Conservation (phyloP, 1,284 basidiomycete genomes). For the Anthracocystis walkeri region DNA sequence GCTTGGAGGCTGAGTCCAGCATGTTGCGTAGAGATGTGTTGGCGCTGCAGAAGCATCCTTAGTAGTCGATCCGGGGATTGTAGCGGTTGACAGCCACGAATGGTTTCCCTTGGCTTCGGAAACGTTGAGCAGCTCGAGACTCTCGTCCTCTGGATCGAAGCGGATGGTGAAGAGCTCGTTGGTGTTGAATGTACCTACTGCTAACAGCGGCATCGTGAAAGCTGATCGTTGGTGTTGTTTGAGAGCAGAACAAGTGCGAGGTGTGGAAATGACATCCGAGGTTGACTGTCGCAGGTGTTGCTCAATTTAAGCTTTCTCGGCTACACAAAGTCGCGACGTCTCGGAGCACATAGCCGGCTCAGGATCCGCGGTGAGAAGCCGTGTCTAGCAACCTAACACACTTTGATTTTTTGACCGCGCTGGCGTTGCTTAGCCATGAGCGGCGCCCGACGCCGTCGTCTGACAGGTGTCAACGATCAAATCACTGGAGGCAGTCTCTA, state of each 20-base stretch:
- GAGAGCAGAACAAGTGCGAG: neutral
- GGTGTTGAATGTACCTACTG: constrained; percentile 56
- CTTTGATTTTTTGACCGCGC: neutral
- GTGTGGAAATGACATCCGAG: neutral
- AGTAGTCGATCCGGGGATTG: constrained; percentile 5
- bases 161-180: constrained; percentile 47
- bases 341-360: constrained; percentile 20
- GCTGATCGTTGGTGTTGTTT: neutral
- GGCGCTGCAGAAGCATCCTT: neutral
- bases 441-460: neutral
- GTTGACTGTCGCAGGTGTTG: neutral
- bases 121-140: constrained; percentile 32
- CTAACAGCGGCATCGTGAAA: constrained; percentile 35
- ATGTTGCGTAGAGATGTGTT: constrained; percentile 50
- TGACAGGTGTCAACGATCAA: neutral
- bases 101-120: constrained; percentile 51
- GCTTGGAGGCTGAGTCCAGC: constrained; percentile 54
- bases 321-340: neutral
- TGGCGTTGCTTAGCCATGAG: neutral
- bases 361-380: constrained; percentile 28
- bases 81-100: constrained; percentile 53
- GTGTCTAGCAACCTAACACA: neutral
- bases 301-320: constrained; percentile 22
- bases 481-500: neutral
- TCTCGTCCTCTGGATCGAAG: constrained; percentile 40